Base-by-base conservation (phyloP, 257 asterid species). In the Penstemon newberryi region DNA sequence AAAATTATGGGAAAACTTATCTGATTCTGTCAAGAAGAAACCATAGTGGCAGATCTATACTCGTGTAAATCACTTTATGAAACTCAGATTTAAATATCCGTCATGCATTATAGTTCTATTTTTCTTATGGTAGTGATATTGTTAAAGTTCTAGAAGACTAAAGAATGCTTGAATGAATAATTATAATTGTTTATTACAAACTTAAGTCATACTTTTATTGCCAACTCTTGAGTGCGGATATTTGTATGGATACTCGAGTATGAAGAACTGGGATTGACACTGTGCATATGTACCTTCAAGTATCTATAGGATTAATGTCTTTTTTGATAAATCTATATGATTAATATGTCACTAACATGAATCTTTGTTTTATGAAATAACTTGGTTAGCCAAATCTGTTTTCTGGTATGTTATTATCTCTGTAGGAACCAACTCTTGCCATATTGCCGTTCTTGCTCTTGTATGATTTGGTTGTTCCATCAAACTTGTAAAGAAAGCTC, bases 381-480 rank as follows among this genome's bases (percentile, higher is more conserved):
- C 3, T 56, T 63, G 12, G 39, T 19, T 18, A 51, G 38, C 56
- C 39, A 38, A 51, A 40, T 49, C 7, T 63, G 68, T 61, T 62
- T 25, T 25, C 33, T 25, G 2, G 33, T 25, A 2, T 25, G 33
- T 25, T 25, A 25, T 25, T 25, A 25, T 25, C 33, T 5, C 37
- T 67, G 2, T 41, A 37, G 50, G 60, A 45, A 56, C 13, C 10
- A n/a, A 12, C 57, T 13, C 55, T 39, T 3, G 39, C 43, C 51
- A 9, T 44, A 47, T 71, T 62, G 55, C 60, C 64, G 10, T 25
- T 50, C 36, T 73, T 55, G 39, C 56, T 69, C 61, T 65, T 13
- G 9, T 56, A 13, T 62, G 18, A 25, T 67, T 51, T 69, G 38
- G 42, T 25, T 25, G 33, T 25, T 40, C 46, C 39, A 15, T 61